A percentile compares a stretch with the other conserved stretches of the same genome.
Evolutionary conservation across 225 moss, liverwort and hornwort species (phyloP).

Genomic region (Straminergon stramineum): DNA sequence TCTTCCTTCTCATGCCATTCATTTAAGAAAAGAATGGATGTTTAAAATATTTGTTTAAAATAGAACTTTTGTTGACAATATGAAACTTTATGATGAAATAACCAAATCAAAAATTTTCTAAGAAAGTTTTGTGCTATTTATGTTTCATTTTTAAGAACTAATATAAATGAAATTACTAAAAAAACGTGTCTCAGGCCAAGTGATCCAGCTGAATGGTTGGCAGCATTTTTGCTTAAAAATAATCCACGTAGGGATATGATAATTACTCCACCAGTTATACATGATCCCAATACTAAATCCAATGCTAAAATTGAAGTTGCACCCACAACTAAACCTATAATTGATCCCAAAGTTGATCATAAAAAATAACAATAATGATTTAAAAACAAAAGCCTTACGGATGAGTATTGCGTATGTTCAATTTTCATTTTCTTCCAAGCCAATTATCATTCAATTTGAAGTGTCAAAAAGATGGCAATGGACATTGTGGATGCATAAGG

Average conservation of each 20-base stretch:
- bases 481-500: too few species aligned
- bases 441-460: background rate
- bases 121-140: too few species aligned
- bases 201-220: slow-evolving; percentile 74
- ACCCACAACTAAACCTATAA: background rate
- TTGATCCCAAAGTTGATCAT: background rate
- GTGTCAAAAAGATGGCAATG: background rate
- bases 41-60: too few species aligned
- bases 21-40: background rate
- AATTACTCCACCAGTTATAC: background rate
- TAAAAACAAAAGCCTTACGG: background rate
- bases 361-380: background rate
- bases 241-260: slow-evolving; percentile 51
- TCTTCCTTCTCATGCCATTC: background rate
- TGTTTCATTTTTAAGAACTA: background rate
- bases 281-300: background rate
- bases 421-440: too few species aligned
- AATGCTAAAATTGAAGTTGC: too few species aligned
- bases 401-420: rapidly evolving
- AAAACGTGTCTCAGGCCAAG: slow-evolving; percentile 28
- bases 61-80: background rate
- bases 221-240: slow-evolving; percentile 70
- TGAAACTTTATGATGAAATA: background rate
- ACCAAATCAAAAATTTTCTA: background rate
- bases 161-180: background rate